These are phyloP conservation scores for Mortierella sp. DNA, from an alignment of 371 early-diverging fungal species.

Conservation along the genomic window DNA sequence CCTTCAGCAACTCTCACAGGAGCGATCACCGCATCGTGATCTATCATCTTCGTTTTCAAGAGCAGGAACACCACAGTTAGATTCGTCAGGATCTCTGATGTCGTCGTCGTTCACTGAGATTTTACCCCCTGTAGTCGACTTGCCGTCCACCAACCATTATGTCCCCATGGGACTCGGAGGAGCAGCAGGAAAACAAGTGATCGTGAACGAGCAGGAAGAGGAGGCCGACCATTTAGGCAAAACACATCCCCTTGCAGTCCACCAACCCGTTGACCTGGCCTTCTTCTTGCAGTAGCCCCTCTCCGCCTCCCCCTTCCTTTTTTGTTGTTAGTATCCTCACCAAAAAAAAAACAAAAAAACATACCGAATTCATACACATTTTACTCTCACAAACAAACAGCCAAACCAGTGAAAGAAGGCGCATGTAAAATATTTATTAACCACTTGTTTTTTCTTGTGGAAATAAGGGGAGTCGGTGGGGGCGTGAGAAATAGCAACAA, in stretches of 20 bases:
- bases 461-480: too few relatives aligned
- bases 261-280: neutral
- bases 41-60: neutral
- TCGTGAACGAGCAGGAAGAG: neutral
- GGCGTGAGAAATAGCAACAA: neutral
- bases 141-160: slow-evolving; percentile 27
- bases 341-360: too few relatives aligned
- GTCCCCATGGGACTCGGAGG: slow-evolving; percentile 41
- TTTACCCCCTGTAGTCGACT: slow-evolving; percentile 10
- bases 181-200: slow-evolving; percentile 5
- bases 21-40: neutral
- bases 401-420: too few relatives aligned
- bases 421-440: too few relatives aligned
- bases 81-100: slow-evolving; percentile 30
- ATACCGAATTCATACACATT: neutral
- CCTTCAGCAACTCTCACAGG: neutral
- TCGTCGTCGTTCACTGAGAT: slow-evolving; percentile 36
- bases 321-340: neutral
- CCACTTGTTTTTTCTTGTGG: too few relatives aligned
- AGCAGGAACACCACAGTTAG: slow-evolving; percentile 36
- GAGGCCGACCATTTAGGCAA: neutral
- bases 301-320: too few relatives aligned
- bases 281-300: neutral
- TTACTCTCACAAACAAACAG: neutral
- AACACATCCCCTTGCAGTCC: neutral